A percentile compares a stretch with the other conserved stretches of the same genome.
Evolutionary conservation across 106 monocot genomes (phyloP).

Genomic region (Agapanthus africanus): DNA sequence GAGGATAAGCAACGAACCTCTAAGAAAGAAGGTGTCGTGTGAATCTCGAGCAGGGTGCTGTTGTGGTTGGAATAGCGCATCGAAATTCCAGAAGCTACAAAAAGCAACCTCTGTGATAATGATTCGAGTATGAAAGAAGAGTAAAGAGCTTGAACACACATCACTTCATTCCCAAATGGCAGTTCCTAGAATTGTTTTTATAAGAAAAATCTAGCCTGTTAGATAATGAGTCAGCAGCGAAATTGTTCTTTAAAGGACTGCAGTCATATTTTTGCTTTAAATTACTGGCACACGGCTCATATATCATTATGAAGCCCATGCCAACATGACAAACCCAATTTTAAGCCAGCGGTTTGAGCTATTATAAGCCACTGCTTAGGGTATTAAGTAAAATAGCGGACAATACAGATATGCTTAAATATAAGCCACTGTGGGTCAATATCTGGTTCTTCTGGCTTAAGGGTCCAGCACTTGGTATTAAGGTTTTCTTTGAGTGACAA

Average conservation of each 20-base stretch:
- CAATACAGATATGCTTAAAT: background rate
- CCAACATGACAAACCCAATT: too few relatives aligned
- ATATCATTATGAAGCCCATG: too few relatives aligned
- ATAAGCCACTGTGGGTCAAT: background rate
- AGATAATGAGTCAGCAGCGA: too few relatives aligned
- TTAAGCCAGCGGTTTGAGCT: background rate
- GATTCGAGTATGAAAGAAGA: background rate
- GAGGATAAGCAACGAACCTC: slow-evolving; percentile 34
- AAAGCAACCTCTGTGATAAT: background rate
- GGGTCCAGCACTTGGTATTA: background rate
- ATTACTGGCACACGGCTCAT: too few relatives aligned
- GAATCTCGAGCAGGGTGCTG: slow-evolving; percentile 99
- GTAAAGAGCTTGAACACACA: background rate
- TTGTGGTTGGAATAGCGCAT: slow-evolving; percentile 96
- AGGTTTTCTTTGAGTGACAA: background rate
- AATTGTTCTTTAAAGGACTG: too few relatives aligned
- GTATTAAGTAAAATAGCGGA: background rate
- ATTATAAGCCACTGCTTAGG: background rate
- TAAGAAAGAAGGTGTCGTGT: slow-evolving; percentile 95
- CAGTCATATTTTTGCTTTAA: too few relatives aligned
- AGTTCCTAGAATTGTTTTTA: background rate
- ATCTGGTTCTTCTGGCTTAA: background rate
- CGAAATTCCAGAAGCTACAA: slow-evolving; percentile 97
- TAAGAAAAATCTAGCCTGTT: background rate
- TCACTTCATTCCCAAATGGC: background rate